A percentile compares a stretch with the other conserved stretches of the same genome.
These are phyloP conservation scores for Pseudogymnoascus sp. DNA, from an alignment of 2,329 filamentous ascomycete genomes.

Conservation along the genomic window DNA sequence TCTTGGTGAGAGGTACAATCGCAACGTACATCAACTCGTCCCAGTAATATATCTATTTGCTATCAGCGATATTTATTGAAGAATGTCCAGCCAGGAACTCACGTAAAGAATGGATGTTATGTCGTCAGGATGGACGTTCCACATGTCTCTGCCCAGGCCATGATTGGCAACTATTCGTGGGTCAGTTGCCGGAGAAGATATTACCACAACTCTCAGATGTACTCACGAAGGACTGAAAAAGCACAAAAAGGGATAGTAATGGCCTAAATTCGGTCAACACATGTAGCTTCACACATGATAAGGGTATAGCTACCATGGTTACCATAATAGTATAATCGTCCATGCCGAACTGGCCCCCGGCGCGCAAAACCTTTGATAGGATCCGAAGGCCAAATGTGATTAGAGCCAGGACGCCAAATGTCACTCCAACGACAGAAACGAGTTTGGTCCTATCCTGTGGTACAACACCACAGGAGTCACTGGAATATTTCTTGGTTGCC, in stretches of 20 bases:
- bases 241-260: background rate
- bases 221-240: conserved; percentile 3
- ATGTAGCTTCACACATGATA: background rate
- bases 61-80: conserved; percentile 5
- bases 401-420: conserved; percentile 30
- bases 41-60: conserved; percentile 34
- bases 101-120: conserved; percentile 36
- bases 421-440: conserved; percentile 29
- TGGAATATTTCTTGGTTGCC: conserved; percentile 36
- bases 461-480: conserved; percentile 31
- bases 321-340: conserved; percentile 35
- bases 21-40: conserved; percentile 40
- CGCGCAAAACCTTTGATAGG: conserved; percentile 29
- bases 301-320: conserved; percentile 22
- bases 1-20: conserved; percentile 40
- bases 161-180: conserved; percentile 29
- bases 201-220: background rate
- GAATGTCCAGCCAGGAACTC: background rate
- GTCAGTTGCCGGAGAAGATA: background rate
- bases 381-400: conserved; percentile 31
- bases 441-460: conserved; percentile 28
- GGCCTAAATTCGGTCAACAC: background rate
- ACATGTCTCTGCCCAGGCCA: conserved; percentile 39
- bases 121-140: conserved; percentile 36
- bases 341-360: conserved; percentile 31